Base-by-base conservation (phyloP, 2,329 filamentous ascomycete genomes). In the Aspergillus versicolor region DNA sequence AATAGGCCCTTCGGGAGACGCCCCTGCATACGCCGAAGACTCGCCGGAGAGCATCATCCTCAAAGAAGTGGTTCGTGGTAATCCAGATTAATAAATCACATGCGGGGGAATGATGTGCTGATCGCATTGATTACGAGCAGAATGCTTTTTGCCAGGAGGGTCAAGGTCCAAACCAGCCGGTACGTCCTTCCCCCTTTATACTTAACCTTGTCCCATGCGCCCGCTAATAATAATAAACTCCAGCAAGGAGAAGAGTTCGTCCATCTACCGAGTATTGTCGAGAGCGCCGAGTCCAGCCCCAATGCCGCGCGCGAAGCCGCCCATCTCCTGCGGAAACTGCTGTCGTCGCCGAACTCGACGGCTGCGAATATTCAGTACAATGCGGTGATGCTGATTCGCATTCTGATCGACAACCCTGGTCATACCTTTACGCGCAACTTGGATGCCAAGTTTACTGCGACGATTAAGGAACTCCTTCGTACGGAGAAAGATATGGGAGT, bases 351-450 rank as follows among this genome's bases (percentile, higher is more conserved):
- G 45, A 54, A 59, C 42, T 86, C 90, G 75, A 81, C 76, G 63
- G 71, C 71, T 34, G 76, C 80, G 44, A 86, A 89, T 66, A 86
- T 88, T 65, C 93, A 97, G 75, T 97, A 97, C 82, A 97, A 97
- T 77, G 89, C 91, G 61, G 87, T 97, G 68, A 97, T 97, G 94
- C 84, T 99, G 55, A 82, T 95, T 65, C 88, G 93, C 60, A 99
- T 99, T 68, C 80, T 99, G 63, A 83, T 87, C 65, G 92, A 97
- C 73, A 97, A 99, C 72, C 94, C 94, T 0, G 93, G 93, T 30
- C 82, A 84, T 52, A 91, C 87, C 2, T 99, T 99, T 69, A 96
- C 93, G n/a, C 84, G 89, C 64, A 92, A 96, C 72, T 75, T 97
- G 42, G 92, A 97, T 74, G 82, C 87, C 69, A 91, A 91, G 67